These are phyloP conservation scores for Xanthoconium purpureum DNA, from an alignment of 768 basidiomycete genomes.

Conservation along the genomic window DNA sequence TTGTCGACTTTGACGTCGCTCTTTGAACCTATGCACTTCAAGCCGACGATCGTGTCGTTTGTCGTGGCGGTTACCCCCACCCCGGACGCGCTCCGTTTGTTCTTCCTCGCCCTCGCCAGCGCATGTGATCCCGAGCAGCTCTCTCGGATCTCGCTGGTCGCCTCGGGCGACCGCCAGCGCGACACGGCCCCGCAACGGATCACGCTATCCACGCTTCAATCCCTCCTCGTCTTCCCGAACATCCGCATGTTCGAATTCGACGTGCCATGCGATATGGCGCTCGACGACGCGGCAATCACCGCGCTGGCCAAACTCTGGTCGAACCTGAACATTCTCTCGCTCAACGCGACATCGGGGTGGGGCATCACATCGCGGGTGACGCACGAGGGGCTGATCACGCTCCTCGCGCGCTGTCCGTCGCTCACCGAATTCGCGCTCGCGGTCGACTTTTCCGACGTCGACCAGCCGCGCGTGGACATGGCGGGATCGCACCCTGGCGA, in stretches of 20 bases:
- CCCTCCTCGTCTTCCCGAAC: constrained; percentile 16
- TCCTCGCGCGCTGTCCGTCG: constrained; percentile 12
- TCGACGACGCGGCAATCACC: constrained; percentile 22
- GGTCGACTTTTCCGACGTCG: constrained; percentile 21
- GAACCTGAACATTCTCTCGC: constrained; percentile 4
- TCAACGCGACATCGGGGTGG: constrained; percentile 23
- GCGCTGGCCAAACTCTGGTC: constrained; percentile 23
- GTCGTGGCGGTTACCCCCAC: constrained; percentile 9
- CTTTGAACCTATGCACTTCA: constrained; percentile 18
- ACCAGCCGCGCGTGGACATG: background rate
- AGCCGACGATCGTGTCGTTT: constrained; percentile 15
- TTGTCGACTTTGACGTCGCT: constrained; percentile 21
- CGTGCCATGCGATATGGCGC: constrained; percentile 15
- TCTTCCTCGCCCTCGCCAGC: constrained; percentile 18
- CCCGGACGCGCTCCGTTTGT: constrained; percentile 18
- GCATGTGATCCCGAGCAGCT: constrained; percentile 13
- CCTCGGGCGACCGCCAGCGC: background rate
- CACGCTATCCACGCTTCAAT: constrained; percentile 14
- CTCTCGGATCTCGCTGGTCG: constrained; percentile 7
- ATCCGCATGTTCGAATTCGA: constrained; percentile 15
- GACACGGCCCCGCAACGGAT: background rate
- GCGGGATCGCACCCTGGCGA: constrained; percentile 2
- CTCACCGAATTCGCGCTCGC: constrained; percentile 17
- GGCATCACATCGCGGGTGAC: constrained; percentile 18
- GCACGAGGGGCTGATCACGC: constrained; percentile 17